Conservation (phyloP, 106 monocot genomes). For the Dactylorhiza incarnata region DNA sequence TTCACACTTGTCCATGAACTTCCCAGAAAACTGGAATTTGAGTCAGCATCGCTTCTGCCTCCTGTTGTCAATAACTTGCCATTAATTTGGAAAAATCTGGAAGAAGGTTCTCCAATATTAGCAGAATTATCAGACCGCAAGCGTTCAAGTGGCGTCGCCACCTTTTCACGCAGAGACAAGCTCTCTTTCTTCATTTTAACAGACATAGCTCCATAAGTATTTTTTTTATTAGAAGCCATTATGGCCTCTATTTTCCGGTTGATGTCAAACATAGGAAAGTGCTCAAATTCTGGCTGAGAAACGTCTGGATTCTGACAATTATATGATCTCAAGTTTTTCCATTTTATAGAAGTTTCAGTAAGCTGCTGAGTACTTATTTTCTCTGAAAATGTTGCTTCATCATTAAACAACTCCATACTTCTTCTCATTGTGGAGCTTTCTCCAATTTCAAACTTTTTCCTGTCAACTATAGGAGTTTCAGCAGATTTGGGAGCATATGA, state of each 20-base stretch:
- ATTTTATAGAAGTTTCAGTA: not conserved
- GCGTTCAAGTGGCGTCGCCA: not conserved
- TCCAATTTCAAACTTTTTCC: not conserved
- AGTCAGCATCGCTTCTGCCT: not conserved
- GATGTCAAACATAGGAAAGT: not conserved
- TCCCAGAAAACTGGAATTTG: not conserved
- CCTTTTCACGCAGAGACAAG: not conserved
- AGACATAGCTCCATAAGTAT: not conserved
- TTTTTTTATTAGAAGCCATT: slow-evolving; percentile 6
- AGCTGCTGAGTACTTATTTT: slow-evolving; percentile 1
- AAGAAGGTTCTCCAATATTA: not conserved
- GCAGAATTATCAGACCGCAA: not conserved
- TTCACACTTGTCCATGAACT: slow-evolving; percentile 5
- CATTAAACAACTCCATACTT: not conserved
- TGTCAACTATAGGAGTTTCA: not conserved
- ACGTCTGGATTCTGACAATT: not conserved
- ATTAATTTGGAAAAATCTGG: not conserved
- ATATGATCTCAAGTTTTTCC: not conserved
- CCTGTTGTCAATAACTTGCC: not conserved
- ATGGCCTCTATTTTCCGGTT: not conserved
- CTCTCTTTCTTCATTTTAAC: not conserved
- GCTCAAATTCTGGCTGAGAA: not conserved
- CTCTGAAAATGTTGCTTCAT: not conserved
- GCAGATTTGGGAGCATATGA: not conserved
- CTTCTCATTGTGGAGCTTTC: not conserved